phyloP scores from a whole-genome alignment of 257 asterid species.

The Fraxinus excelsior region DNA sequence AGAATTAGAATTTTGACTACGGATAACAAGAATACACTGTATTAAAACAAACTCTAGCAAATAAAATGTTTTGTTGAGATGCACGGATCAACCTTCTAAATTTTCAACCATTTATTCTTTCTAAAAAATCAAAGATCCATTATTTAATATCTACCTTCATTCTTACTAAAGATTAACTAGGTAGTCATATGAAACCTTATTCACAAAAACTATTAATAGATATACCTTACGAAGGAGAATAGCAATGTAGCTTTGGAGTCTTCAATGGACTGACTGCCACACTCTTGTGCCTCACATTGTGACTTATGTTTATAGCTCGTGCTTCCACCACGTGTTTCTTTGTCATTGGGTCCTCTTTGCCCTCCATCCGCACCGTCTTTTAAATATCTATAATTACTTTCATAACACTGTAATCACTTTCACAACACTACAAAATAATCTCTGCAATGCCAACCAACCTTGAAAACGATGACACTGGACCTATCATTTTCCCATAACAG shows the following conservation, averaged over 20 bases:
- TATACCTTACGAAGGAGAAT: constrained; percentile 82
- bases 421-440: too few relatives aligned
- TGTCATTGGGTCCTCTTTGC: constrained; percentile 51
- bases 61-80: not conserved
- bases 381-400: constrained; percentile 16
- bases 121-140: not conserved
- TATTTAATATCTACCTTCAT: not conserved
- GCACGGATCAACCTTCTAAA: constrained; percentile 7
- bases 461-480: too few relatives aligned
- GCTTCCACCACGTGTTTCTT: constrained; percentile 74
- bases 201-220: not conserved
- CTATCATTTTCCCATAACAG: too few relatives aligned
- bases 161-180: not conserved
- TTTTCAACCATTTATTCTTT: not conserved
- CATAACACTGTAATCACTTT: not conserved
- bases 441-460: too few relatives aligned
- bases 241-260: constrained; percentile 90
- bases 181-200: not conserved
- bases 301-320: constrained; percentile 87
- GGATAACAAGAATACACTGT: not conserved
- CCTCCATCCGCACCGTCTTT: constrained; percentile 47
- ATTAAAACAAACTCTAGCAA: not conserved
- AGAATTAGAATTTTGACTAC: too few relatives aligned
- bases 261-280: constrained; percentile 97
- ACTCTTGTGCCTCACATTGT: constrained; percentile 88